Percentiles rank a stretch among this genome's conserved stretches.
Conservation (phyloP, 1,284 basidiomycete genomes). For the Ganoderma sinense region DNA sequence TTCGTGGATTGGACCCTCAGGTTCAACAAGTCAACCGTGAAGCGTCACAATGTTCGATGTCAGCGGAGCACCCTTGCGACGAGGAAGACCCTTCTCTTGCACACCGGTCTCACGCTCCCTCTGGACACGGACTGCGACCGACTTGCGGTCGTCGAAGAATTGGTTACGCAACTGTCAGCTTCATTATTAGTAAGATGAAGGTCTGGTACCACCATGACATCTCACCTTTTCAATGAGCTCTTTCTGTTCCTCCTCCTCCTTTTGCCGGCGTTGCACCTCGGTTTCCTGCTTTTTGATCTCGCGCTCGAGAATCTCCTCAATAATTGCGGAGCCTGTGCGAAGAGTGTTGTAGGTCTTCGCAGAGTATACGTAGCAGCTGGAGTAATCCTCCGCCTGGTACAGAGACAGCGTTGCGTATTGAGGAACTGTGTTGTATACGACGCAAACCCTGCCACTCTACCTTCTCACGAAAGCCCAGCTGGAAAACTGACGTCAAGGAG, state of each 20-base stretch:
- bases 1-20: too few relatives aligned
- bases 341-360: conserved; percentile 57
- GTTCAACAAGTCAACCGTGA: not conserved
- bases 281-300: conserved; percentile 55
- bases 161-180: conserved; percentile 9
- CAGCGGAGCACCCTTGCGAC: conserved; percentile 2
- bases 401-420: not conserved
- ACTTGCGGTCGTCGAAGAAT: conserved; percentile 23
- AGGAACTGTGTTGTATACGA: not conserved
- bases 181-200: too few relatives aligned
- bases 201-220: not conserved
- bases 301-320: conserved; percentile 65
- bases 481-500: not conserved
- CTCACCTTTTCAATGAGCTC: conserved; percentile 15
- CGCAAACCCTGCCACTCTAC: conserved; percentile 41
- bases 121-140: conserved; percentile 21
- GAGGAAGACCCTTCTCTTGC: conserved; percentile 14
- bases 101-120: conserved; percentile 16
- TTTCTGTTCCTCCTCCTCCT: conserved; percentile 10
- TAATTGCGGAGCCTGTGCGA: conserved; percentile 64
- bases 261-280: conserved; percentile 5
- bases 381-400: conserved; percentile 45
- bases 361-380: conserved; percentile 69
- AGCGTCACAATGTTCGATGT: conserved; percentile 16
- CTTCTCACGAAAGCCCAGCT: conserved; percentile 76